Percentiles rank a stretch among this genome's conserved stretches.
Conservation (phyloP, 768 basidiomycete species). For the Pleurotus platypus region DNA sequence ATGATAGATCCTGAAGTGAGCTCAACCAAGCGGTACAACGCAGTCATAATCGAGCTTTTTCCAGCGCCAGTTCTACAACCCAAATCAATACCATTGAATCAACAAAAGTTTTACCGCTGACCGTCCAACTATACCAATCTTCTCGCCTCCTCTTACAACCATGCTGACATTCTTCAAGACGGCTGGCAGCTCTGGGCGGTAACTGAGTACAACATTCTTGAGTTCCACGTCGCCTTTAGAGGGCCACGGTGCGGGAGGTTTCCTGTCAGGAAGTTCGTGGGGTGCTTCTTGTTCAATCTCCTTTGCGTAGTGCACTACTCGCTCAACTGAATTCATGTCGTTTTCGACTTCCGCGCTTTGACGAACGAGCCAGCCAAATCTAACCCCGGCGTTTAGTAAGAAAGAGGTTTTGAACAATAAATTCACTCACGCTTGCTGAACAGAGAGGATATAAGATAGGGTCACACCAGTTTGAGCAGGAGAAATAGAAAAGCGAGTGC, state of each 20-base stretch:
- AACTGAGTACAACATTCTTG: conserved; percentile 72
- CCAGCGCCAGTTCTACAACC: conserved; percentile 72
- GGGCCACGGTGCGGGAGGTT: conserved; percentile 72
- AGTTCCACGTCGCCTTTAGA: conserved; percentile 68
- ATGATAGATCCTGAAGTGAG: conserved; percentile 67
- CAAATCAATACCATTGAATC: neutral
- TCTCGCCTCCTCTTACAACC: conserved; percentile 71
- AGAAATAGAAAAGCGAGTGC: conserved; percentile 67
- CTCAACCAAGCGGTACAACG: conserved; percentile 84
- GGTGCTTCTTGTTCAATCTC: conserved; percentile 82
- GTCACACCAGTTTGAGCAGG: conserved; percentile 76
- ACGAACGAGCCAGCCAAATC: conserved; percentile 74
- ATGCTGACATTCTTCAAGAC: conserved; percentile 84
- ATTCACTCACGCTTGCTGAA: conserved; percentile 58
- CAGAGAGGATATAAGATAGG: conserved; percentile 74
- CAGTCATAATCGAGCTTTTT: conserved; percentile 87
- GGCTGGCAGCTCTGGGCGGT: conserved; percentile 83
- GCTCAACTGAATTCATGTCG: conserved; percentile 89
- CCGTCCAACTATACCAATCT: conserved; percentile 87
- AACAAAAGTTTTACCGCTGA: conserved; percentile 8
- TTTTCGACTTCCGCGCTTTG: conserved; percentile 88
- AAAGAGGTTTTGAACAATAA: neutral
- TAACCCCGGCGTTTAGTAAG: conserved; percentile 17
- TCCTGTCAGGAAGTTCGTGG: conserved; percentile 56
- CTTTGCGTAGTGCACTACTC: conserved; percentile 77